A percentile compares a stretch with the other conserved stretches of the same genome.
Evolutionary conservation across 352 stramenopile genomes (phyloP).

Genomic region (Phytophthora niederhauseri): DNA sequence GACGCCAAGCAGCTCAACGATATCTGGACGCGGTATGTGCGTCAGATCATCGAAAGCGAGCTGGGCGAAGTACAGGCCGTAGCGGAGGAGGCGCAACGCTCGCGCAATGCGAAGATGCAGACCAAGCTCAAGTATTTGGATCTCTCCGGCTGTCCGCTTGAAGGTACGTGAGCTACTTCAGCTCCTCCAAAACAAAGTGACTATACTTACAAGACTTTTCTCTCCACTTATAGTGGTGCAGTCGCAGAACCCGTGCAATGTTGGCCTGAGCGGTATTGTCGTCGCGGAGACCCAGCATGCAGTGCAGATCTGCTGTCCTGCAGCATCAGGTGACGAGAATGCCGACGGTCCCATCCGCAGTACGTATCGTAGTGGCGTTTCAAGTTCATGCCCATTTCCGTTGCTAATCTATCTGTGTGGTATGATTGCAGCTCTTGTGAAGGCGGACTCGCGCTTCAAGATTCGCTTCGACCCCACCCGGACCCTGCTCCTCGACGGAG

Average conservation of each 20-base stretch:
- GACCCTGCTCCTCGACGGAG: constrained; percentile 52
- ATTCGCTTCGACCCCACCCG: constrained; percentile 40
- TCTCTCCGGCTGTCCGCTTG: constrained; percentile 68
- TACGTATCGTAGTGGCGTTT: constrained; percentile 33
- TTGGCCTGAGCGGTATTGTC: constrained; percentile 60
- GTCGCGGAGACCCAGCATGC: constrained; percentile 67
- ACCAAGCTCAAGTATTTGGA: constrained; percentile 67
- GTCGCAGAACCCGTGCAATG: constrained; percentile 60
- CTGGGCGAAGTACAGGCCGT: constrained; percentile 32
- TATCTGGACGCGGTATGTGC: constrained; percentile 70
- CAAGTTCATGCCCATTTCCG: neutral
- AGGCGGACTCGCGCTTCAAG: constrained; percentile 48
- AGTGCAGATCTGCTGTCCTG: constrained; percentile 61
- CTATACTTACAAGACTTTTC: neutral
- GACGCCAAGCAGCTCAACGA: constrained; percentile 66
- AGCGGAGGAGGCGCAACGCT: constrained; percentile 25
- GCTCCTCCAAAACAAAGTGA: neutral
- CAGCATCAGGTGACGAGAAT: constrained; percentile 8
- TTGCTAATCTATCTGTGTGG: constrained; percentile 7
- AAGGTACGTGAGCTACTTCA: constrained; percentile 42
- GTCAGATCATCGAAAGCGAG: constrained; percentile 56
- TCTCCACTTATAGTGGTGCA: constrained; percentile 46
- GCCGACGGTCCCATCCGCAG: constrained; percentile 50
- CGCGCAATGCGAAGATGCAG: constrained; percentile 40
- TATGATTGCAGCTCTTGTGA: constrained; percentile 47